Evolutionary conservation across 2,329 filamentous ascomycete species (phyloP).

Genomic region (Xylariomycetidae sp.): DNA sequence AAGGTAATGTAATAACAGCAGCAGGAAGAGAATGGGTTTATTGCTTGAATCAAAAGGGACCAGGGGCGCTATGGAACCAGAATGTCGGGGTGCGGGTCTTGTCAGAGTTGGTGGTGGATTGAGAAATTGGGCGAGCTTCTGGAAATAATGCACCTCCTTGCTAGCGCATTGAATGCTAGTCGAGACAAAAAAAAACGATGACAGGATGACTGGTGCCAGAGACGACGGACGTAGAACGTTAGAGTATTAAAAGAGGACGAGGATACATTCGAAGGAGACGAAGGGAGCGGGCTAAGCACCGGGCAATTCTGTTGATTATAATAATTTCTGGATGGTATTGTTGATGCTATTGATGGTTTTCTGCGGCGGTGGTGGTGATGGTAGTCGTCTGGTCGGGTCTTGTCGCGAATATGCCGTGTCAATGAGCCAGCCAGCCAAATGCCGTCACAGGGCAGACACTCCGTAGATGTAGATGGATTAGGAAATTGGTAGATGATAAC

Average conservation of each 20-base stretch:
- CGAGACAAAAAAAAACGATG: conserved; percentile 26
- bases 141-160: conserved; percentile 29
- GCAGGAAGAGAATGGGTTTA: conserved; percentile 18
- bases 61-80: conserved; percentile 28
- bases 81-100: conserved; percentile 29
- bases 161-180: conserved; percentile 28
- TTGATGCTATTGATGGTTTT: conserved; percentile 12
- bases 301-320: too few relatives aligned
- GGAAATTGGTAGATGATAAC: too few relatives aligned
- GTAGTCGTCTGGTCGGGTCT: conserved; percentile 3
- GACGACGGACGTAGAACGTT: background rate
- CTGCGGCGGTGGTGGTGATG: conserved; percentile 8
- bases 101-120: conserved; percentile 24
- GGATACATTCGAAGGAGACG: conserved; percentile 3
- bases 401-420: too few relatives aligned
- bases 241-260: conserved; percentile 5
- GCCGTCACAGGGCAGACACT: too few relatives aligned
- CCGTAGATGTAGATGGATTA: too few relatives aligned
- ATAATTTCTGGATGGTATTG: conserved; percentile 11
- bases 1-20: conserved; percentile 12
- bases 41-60: conserved; percentile 25
- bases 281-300: conserved; percentile 18
- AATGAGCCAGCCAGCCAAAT: too few relatives aligned
- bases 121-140: conserved; percentile 28
- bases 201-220: conserved; percentile 18